These are phyloP conservation scores for Melampsora larici-populina DNA, from an alignment of 1,284 basidiomycete species.

Conservation along the genomic window DNA sequence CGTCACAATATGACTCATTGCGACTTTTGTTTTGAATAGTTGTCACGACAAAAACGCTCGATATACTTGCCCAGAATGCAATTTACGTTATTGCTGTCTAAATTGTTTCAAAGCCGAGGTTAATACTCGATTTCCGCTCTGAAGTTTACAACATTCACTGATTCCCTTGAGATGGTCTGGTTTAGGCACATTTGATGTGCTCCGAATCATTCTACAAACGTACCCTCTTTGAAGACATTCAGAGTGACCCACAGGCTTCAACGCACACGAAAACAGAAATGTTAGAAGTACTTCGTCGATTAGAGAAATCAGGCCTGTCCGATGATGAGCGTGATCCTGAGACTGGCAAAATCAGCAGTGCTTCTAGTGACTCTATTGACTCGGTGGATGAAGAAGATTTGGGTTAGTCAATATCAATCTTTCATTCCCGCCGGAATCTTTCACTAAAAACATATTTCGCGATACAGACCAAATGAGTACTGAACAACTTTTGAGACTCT, in stretches of 20 bases:
- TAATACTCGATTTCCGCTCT: neutral
- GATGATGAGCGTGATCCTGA: neutral
- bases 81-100: slow-evolving; percentile 28
- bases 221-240: slow-evolving; percentile 15
- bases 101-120: slow-evolving; percentile 30
- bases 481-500: neutral
- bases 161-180: neutral
- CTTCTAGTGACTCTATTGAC: neutral
- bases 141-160: too few species aligned
- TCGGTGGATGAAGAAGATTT: neutral
- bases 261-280: neutral
- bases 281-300: slow-evolving; percentile 1
- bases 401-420: neutral
- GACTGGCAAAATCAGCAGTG: too few species aligned
- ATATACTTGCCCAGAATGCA: slow-evolving; percentile 36
- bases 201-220: slow-evolving; percentile 36
- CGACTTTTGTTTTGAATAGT: neutral
- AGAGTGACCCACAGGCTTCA: neutral
- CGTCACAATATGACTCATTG: too few species aligned
- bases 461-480: neutral
- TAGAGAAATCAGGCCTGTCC: neutral
- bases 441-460: neutral
- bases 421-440: too few species aligned
- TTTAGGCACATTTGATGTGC: slow-evolving; percentile 22
- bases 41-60: slow-evolving; percentile 10